These are phyloP conservation scores for Pelargonium fulgidum DNA, from an alignment of 441 rosid genomes.

Conservation along the genomic window DNA sequence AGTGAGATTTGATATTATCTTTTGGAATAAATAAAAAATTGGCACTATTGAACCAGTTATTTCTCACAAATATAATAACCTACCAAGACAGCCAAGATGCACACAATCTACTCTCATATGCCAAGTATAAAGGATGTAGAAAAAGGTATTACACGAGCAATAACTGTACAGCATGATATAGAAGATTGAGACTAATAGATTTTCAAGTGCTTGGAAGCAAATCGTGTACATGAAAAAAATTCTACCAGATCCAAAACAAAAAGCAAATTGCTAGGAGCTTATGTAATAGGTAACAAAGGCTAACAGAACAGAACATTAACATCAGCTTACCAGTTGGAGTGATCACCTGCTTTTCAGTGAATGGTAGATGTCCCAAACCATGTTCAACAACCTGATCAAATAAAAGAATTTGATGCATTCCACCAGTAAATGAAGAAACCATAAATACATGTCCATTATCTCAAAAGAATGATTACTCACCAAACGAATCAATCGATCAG, in stretches of 20 bases:
- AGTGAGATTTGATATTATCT: background rate
- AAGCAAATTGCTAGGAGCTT: constrained; percentile 8
- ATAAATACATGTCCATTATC: background rate
- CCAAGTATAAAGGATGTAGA: background rate
- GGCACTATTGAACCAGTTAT: background rate
- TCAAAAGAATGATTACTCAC: constrained; percentile 33
- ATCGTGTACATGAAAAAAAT: background rate
- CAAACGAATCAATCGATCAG: constrained; percentile 94
- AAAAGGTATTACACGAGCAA: background rate
- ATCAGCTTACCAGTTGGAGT: constrained; percentile 84
- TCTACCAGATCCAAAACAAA: background rate
- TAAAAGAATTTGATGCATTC: constrained; percentile 6
- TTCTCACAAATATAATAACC: too few relatives aligned
- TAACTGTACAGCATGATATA: background rate
- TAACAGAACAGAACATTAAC: constrained; percentile 9
- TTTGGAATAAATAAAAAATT: background rate
- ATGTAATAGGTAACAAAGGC: constrained; percentile 4
- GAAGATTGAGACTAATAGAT: background rate
- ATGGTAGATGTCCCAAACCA: constrained; percentile 96
- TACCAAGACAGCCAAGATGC: background rate
- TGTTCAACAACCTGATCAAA: constrained; percentile 82
- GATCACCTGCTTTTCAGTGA: constrained; percentile 87
- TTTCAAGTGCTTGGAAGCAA: background rate
- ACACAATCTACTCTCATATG: background rate
- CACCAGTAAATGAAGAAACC: constrained; percentile 6